Evolutionary conservation across 2,329 filamentous ascomycete species (phyloP), one percentile per base, ranked within the genome.

Genomic region (Didymellaceae sp.): DNA sequence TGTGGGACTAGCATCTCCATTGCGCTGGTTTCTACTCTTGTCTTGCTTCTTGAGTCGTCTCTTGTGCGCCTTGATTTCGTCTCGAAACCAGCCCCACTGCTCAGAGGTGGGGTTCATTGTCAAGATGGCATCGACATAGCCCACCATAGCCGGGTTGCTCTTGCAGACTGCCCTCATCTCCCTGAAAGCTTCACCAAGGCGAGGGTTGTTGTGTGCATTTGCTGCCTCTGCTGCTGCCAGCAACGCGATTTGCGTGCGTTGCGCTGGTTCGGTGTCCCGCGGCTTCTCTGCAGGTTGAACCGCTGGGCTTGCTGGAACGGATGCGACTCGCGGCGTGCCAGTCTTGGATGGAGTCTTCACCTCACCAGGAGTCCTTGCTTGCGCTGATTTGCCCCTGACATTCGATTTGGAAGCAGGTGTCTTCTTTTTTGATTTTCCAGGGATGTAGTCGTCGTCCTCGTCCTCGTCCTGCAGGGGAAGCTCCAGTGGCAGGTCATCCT

Each of bases 371-470:
- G 63, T 72, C 62, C 72, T 75, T 55, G 53, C 66, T 48, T 66
- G 63, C 45, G 59, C 65, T 10, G 68, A 66, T 52, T 66, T 68
- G 59, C 65, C 65, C 71, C 72, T 67, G 70, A 70, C 55, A 2
- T 64, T 63, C 16, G 66, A 65, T 58, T 74, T 74, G 16, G 60
- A 58, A 21, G 52, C 54, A 35, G 59, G 62, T 33, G 45, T 56
- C 49, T 67, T 70, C 52, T 71, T 68, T 64, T 74, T 73, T 40
- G 54, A 52, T 42, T 66, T 65, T 18, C 60, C 70, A 16, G 75
- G 74, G 34, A 67, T 68, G 53, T 75, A 80, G 58, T 81, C 78
- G 22, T 74, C 74, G 50, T 80, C 78, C 38, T 75, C 75, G 25
- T 78, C 75, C 47, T 78, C 77, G 22, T 78, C 58, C 61, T 68